A percentile compares a stretch with the other conserved stretches of the same genome.
These are phyloP conservation scores for Lasiosphaeria miniovina DNA, from an alignment of 495 filamentous ascomycete genomes.

Conservation along the genomic window DNA sequence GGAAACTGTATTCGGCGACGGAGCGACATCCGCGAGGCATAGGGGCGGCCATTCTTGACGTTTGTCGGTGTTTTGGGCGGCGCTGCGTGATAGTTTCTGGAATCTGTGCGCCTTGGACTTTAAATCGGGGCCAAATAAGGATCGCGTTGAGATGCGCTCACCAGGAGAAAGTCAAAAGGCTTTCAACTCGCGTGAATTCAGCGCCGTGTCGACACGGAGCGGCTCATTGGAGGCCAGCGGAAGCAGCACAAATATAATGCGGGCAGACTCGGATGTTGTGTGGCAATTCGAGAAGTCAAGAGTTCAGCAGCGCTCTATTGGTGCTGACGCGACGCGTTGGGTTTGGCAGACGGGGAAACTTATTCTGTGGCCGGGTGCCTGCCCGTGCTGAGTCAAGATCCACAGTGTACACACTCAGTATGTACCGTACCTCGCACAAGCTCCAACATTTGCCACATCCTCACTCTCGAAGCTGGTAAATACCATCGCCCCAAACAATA, in stretches of 20 bases:
- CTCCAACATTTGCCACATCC: too few relatives aligned
- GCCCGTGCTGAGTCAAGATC: too few relatives aligned
- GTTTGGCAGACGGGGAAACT: neutral
- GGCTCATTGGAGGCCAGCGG: neutral
- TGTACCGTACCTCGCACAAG: too few relatives aligned
- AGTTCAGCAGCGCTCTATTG: conserved; percentile 5
- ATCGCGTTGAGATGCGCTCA: neutral
- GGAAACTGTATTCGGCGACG: conserved; percentile 23
- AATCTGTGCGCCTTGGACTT: neutral
- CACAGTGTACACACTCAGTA: too few relatives aligned
- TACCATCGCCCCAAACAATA: too few relatives aligned
- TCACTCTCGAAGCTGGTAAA: too few relatives aligned
- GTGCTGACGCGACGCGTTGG: conserved; percentile 3
- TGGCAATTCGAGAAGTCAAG: neutral
- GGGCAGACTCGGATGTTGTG: conserved; percentile 1
- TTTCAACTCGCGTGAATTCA: conserved; percentile 4
- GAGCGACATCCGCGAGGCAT: conserved; percentile 21
- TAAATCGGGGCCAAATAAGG: neutral
- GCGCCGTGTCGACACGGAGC: neutral
- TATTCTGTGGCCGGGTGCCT: too few relatives aligned
- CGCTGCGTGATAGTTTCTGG: neutral
- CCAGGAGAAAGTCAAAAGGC: neutral
- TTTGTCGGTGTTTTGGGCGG: conserved; percentile 10
- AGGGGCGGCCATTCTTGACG: conserved; percentile 19
- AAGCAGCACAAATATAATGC: conserved; percentile 1